Conservation (phyloP, 768 basidiomycete genomes). For the Hemileccinum impolitum region DNA sequence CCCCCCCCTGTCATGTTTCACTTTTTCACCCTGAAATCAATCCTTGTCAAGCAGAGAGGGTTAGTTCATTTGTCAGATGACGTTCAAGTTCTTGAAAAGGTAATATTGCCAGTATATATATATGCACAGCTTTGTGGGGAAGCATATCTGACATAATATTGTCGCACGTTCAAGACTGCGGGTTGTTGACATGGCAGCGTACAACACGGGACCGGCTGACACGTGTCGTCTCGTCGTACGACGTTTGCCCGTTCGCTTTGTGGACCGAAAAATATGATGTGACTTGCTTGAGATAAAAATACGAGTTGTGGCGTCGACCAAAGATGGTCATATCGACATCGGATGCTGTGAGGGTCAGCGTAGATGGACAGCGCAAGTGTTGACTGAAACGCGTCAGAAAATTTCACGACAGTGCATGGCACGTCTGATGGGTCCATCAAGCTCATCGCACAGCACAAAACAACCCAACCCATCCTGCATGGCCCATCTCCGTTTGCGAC, state of each 20-base stretch:
- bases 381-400: not conserved
- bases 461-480: too few relatives aligned
- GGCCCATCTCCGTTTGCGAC: not conserved
- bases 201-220: not conserved
- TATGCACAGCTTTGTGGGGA: conserved; percentile 7
- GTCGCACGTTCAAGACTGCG: not conserved
- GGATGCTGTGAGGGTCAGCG: not conserved
- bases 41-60: too few relatives aligned
- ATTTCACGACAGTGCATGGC: not conserved
- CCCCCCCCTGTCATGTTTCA: too few relatives aligned
- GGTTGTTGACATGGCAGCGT: not conserved
- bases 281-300: too few relatives aligned
- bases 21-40: too few relatives aligned
- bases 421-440: too few relatives aligned
- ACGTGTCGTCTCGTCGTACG: too few relatives aligned
- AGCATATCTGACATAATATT: not conserved
- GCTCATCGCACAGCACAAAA: too few relatives aligned
- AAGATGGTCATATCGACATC: conserved; percentile 17
- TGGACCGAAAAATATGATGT: too few relatives aligned
- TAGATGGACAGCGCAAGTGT: not conserved
- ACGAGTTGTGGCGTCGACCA: conserved; percentile 12
- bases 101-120: not conserved
- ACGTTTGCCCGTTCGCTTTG: too few relatives aligned
- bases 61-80: not conserved
- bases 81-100: not conserved